Evolutionary conservation across 2,329 filamentous ascomycete species (phyloP), one percentile per base, ranked within the genome.

Genomic region (Aspergillus niger): DNA sequence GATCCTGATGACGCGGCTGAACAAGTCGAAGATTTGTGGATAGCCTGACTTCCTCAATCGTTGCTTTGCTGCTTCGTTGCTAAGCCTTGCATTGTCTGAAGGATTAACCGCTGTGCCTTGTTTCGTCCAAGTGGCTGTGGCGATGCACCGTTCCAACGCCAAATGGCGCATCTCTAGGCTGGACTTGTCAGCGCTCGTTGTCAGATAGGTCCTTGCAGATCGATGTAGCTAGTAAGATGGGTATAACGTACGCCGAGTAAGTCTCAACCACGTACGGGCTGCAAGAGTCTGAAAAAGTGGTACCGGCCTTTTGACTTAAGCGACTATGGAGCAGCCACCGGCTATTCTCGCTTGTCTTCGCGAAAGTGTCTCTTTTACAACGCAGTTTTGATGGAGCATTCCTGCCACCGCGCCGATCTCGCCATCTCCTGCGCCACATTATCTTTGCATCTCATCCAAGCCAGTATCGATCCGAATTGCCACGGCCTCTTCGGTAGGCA

Each of bases 1-100:
- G 2, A 47, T 15, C 13, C 15, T 4, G 39, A 55, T 55, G 53
- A 55, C 53, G 53, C 53, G 53, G 53, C 53, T 55, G 53, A 36
- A 28, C 24, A 44, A 32, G 22, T 30, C 13, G 5, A 38, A 28
- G 5, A 17, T 8, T 39, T 43, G 36, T 10, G n/a, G 36, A 41
- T 53, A 10, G 53, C 26, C 28, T 32, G 22, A 17, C 17, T 17
- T 36, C 28, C 20, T 26, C 17, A 26, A 30, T 24, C 6, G 28
- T 30, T 30, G 28, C 32, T 30, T 22, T 44, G 15, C 26, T 32
- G 26, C 47, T 49, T n/a, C 10, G n/a, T 24, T 36, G 41, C 26
- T 47, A 36, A 32, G 53, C 39, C 24, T 44, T 47, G n/a, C 15
- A 30, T 44, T 44, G 26, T 39, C 26, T 32, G 26, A 41, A 24